These are phyloP conservation scores for Sesbania bispinosa DNA, from an alignment of 306 rosid species.

Conservation along the genomic window DNA sequence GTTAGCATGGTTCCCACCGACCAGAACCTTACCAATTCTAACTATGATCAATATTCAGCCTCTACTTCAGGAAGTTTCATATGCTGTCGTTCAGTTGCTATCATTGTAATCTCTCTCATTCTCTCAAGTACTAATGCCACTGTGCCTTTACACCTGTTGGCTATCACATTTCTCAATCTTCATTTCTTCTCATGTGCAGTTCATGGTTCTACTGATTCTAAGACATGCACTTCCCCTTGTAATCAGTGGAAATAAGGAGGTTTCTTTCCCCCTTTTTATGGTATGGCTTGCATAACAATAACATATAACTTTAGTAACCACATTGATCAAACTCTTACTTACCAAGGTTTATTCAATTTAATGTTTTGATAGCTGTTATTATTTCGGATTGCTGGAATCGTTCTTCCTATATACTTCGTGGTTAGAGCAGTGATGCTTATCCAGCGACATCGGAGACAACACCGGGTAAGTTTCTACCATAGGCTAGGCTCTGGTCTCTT, in stretches of 20 bases:
- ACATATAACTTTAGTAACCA: neutral
- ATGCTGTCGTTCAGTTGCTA: conserved; percentile 56
- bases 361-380: conserved; percentile 52
- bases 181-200: conserved; percentile 46
- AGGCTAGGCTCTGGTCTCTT: no score
- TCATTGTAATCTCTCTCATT: conserved; percentile 51
- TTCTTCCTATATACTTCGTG: conserved; percentile 63
- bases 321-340: conserved; percentile 19
- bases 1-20: conserved; percentile 91
- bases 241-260: conserved; percentile 43
- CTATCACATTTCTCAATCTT: neutral
- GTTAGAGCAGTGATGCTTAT: conserved; percentile 52
- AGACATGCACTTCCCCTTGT: conserved; percentile 78
- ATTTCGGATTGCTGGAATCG: conserved; percentile 59
- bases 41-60: conserved; percentile 58
- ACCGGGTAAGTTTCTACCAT: conserved; percentile 40
- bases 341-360: conserved; percentile 8
- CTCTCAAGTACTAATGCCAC: neutral
- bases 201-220: conserved; percentile 74
- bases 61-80: conserved; percentile 51
- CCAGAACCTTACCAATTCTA: conserved; percentile 40
- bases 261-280: conserved; percentile 59
- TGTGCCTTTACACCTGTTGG: neutral
- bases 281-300: conserved; percentile 44
- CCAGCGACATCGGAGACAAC: conserved; percentile 57